phyloP scores from a whole-genome alignment of 257 asterid species.

The Ilex aquifolium region DNA sequence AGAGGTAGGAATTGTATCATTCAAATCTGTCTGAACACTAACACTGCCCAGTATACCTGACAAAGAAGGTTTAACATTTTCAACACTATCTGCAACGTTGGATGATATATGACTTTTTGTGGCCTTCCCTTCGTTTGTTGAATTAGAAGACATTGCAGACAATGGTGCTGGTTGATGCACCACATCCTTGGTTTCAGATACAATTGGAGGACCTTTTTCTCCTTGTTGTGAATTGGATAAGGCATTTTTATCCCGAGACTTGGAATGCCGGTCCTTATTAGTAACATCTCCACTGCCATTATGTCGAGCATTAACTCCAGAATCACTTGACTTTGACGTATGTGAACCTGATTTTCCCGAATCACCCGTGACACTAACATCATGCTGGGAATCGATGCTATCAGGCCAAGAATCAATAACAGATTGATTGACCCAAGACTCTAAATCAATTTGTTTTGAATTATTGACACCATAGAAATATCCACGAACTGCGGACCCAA shows the following conservation, averaged over 20 bases:
- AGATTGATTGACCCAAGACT: conserved; percentile 8
- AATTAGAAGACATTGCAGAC: not conserved
- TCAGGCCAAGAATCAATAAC: conserved; percentile 14
- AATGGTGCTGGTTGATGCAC: not conserved
- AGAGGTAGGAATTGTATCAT: conserved; percentile 6
- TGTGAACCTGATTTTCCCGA: not conserved
- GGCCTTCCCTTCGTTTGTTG: not conserved
- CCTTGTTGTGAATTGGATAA: conserved; percentile 14
- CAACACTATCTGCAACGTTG: not conserved
- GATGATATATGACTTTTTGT: conserved; percentile 1
- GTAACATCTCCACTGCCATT: conserved; percentile 17
- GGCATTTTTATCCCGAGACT: conserved; percentile 21
- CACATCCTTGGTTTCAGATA: not conserved
- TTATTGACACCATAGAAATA: conserved; percentile 39
- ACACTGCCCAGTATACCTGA: not conserved
- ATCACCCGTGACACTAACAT: too few species aligned
- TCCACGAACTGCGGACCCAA: conserved; percentile 46
- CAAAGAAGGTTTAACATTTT: not conserved
- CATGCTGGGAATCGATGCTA: not conserved
- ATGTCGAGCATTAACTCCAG: conserved; percentile 14
- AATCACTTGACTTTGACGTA: not conserved
- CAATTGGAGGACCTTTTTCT: conserved; percentile 4
- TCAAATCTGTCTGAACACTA: conserved; percentile 16
- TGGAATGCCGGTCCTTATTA: conserved; percentile 15
- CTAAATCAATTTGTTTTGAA: conserved; percentile 18